Percentiles rank a stretch among this genome's conserved stretches.
These are phyloP conservation scores for Aleurites moluccanus DNA, from an alignment of 441 rosid species.

Conservation along the genomic window DNA sequence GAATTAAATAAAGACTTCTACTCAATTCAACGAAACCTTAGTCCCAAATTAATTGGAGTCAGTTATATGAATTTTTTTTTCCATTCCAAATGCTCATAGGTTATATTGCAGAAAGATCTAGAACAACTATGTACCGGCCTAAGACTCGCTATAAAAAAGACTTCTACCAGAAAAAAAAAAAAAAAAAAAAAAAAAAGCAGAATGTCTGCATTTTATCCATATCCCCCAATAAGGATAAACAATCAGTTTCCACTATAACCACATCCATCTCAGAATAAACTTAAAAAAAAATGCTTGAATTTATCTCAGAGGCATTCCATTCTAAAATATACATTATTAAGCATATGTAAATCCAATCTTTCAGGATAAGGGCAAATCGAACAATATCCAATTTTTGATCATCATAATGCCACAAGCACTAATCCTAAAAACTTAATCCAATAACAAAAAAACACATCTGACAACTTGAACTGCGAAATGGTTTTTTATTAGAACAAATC, in stretches of 20 bases:
- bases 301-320: background rate
- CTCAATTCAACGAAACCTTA: too few relatives aligned
- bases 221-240: background rate
- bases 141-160: too few relatives aligned
- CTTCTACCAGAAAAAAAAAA: too few relatives aligned
- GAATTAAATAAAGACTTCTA: background rate
- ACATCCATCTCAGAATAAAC: background rate
- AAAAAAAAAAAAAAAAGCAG: background rate
- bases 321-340: background rate
- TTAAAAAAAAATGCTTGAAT: background rate
- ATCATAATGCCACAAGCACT: background rate
- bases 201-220: background rate
- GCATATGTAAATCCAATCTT: background rate
- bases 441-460: background rate
- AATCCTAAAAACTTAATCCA: background rate
- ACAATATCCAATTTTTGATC: background rate
- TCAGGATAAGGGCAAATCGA: background rate
- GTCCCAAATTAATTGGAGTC: too few relatives aligned
- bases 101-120: too few relatives aligned
- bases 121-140: too few relatives aligned
- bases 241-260: background rate
- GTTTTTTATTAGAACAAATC: background rate
- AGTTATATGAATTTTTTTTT: too few relatives aligned
- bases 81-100: too few relatives aligned
- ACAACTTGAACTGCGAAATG: constrained; percentile 3